phyloP scores from a whole-genome alignment of 805 yeast species.

The Lipomyces anomalus region DNA sequence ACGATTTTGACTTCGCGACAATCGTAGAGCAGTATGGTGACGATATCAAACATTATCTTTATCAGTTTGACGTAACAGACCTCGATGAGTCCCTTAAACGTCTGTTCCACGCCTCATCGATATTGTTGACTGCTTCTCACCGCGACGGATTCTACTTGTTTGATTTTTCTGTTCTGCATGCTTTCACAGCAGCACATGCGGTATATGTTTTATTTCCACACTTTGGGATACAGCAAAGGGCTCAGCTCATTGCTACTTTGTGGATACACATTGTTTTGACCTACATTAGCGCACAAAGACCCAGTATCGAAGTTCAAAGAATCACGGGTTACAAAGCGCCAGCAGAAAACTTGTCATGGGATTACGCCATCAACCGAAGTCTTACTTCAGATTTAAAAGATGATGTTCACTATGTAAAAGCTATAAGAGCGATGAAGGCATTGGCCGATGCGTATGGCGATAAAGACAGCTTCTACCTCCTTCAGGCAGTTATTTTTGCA shows the following conservation, averaged over 20 bases:
- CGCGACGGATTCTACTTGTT: conserved; percentile 21
- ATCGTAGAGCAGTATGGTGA: conserved; percentile 14
- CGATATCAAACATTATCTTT: conserved; percentile 15
- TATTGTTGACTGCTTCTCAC: conserved; percentile 26
- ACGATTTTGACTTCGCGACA: conserved; percentile 4
- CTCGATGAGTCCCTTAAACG: conserved; percentile 15
- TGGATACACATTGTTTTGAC: conserved; percentile 22
- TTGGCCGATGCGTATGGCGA: too few relatives aligned
- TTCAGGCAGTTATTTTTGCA: too few relatives aligned
- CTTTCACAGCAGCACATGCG: conserved; percentile 30
- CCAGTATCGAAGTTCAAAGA: conserved; percentile 5
- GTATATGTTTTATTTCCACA: conserved; percentile 12
- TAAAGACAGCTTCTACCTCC: too few relatives aligned
- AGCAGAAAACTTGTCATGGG: conserved; percentile 17
- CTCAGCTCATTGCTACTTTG: conserved; percentile 9
- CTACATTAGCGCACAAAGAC: conserved; percentile 11
- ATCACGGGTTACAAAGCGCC: conserved; percentile 4
- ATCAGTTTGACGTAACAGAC: conserved; percentile 19
- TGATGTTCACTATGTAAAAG: conserved; percentile 25
- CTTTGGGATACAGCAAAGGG: conserved; percentile 6
- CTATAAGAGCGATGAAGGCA: too few relatives aligned
- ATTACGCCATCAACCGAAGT: conserved; percentile 15
- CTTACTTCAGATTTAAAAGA: conserved; percentile 6
- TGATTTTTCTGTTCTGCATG: conserved; percentile 31
- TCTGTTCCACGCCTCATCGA: conserved; percentile 23